Evolutionary conservation across 257 asterid genomes (phyloP).

Genomic region (Penstemon eatonii): DNA sequence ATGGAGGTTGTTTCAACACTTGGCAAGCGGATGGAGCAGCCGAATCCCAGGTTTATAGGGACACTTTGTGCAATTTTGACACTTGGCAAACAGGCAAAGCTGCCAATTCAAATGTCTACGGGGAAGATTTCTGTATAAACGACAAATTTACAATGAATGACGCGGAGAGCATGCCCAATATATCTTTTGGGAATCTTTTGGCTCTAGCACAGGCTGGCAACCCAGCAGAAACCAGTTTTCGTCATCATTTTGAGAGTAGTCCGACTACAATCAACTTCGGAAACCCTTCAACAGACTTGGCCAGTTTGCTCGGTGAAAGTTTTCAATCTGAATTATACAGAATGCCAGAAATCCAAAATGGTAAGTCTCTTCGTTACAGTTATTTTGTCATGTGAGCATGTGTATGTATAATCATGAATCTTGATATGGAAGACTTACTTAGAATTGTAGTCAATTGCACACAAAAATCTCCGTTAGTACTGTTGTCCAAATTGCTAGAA

Average conservation of each 20-base stretch:
- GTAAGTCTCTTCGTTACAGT: conserved; percentile 26
- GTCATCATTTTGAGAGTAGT: conserved; percentile 24
- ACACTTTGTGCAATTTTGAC: conserved; percentile 20
- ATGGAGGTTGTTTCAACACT: conserved; percentile 10
- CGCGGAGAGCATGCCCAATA: conserved; percentile 28
- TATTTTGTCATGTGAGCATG: too few relatives aligned
- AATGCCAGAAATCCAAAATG: conserved; percentile 16
- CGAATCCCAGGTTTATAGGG: conserved; percentile 26
- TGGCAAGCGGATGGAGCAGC: conserved; percentile 12
- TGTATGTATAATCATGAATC: neutral
- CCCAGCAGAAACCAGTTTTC: conserved; percentile 22
- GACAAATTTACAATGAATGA: conserved; percentile 29
- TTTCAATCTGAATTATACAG: conserved; percentile 11
- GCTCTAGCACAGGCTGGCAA: conserved; percentile 45
- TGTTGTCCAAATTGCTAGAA: too few relatives aligned
- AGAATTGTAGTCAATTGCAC: too few relatives aligned
- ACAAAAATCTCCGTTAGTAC: too few relatives aligned
- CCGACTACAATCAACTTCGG: conserved; percentile 19
- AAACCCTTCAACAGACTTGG: conserved; percentile 24
- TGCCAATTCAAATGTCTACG: conserved; percentile 24
- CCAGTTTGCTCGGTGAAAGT: too few relatives aligned
- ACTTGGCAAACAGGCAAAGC: conserved; percentile 33
- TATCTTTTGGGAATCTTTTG: conserved; percentile 46
- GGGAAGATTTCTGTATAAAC: conserved; percentile 15
- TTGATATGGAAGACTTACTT: neutral